phyloP scores from a whole-genome alignment of 2,329 filamentous ascomycete species.

The Ramularia collo-cygni region DNA sequence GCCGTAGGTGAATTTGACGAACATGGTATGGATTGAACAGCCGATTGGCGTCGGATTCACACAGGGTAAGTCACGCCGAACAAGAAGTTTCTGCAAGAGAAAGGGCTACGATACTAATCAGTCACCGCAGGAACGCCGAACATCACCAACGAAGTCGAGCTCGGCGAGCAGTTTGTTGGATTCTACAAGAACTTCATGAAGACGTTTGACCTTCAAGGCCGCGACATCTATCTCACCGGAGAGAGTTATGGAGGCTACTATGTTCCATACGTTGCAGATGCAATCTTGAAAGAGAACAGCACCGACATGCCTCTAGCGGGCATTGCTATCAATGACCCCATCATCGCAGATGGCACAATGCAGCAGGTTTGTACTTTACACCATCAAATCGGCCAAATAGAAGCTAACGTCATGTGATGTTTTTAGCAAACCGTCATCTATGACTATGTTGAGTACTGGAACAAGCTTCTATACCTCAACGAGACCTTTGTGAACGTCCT shows the following conservation, averaged over 20 bases:
- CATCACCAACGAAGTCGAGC: constrained; percentile 35
- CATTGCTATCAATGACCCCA: constrained; percentile 6
- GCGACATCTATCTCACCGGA: constrained; percentile 37
- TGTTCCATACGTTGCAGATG: constrained; percentile 3
- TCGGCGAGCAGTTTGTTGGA: constrained; percentile 35
- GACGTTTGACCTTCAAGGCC: constrained; percentile 43
- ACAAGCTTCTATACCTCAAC: constrained; percentile 37
- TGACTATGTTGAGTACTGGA: constrained; percentile 21
- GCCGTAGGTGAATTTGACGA: constrained; percentile 52
- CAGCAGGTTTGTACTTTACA: background rate
- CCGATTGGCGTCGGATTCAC: constrained; percentile 44
- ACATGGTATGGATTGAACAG: constrained; percentile 62
- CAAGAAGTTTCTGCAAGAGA: too few species aligned
- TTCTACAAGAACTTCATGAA: constrained; percentile 47
- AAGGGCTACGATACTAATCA: too few species aligned
- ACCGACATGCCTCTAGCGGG: constrained; percentile 3
- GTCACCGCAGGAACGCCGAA: constrained; percentile 28
- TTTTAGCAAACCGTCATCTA: background rate
- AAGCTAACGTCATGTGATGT: background rate
- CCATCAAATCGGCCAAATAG: background rate
- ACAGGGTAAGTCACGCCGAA: too few species aligned
- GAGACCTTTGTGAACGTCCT: constrained; percentile 35
- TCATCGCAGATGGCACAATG: constrained; percentile 2
- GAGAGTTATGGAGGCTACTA: constrained; percentile 9
- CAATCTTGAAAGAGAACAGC: constrained; percentile 2